Base-by-base conservation (phyloP, 2,329 filamentous ascomycete species). In the Stemphylium beticola region DNA sequence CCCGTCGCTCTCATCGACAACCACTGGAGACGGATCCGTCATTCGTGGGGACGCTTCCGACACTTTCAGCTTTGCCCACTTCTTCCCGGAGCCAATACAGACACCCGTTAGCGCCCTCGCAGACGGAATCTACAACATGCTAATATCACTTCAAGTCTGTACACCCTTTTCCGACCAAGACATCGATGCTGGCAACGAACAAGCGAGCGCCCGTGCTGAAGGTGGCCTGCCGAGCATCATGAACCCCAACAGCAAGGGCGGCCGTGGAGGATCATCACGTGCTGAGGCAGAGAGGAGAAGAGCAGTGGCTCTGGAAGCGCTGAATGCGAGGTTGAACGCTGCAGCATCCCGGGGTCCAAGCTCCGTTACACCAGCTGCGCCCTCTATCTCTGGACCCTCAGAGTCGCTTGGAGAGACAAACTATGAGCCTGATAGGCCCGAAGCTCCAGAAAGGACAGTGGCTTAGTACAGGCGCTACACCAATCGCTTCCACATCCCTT, bases 11-110 rank as follows among this genome's bases (percentile, higher is more conserved):
- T 82, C 83, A 0, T 81, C 81, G 0, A 79, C 81, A 2, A 79
- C 80, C 4, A 85, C 82, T 7, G 81, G 81, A 43, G 80, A 82
- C 47, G 77, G 72, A 4, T 74, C 77, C 7, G 78, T 80, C 8
- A 85, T 96, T 64, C 90, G 88, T 61, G 95, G 95, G 59, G 95
- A 99, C 74, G 91, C 95, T 32, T 96, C 91, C 75, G 95, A 99
- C 76, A 96, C 93, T 0, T 99, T 99, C 73, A 90, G 93, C 7
- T 96, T 99, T 74, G 89, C 92, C 61, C 92, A 95, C 68, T 96
- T 99, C 81, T 98, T 98, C 79, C 95, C 95, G 0, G 90, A 89
- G 43, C 86, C 88, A 3, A 79, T 90, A 37, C 93, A 97, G 73
- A 90, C 92, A 0, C 80, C 91, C 12, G 83, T 98, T 37, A 85